phyloP scores from a whole-genome alignment of 2,329 filamentous ascomycete species.

The Thermomyces lanuginosus region DNA sequence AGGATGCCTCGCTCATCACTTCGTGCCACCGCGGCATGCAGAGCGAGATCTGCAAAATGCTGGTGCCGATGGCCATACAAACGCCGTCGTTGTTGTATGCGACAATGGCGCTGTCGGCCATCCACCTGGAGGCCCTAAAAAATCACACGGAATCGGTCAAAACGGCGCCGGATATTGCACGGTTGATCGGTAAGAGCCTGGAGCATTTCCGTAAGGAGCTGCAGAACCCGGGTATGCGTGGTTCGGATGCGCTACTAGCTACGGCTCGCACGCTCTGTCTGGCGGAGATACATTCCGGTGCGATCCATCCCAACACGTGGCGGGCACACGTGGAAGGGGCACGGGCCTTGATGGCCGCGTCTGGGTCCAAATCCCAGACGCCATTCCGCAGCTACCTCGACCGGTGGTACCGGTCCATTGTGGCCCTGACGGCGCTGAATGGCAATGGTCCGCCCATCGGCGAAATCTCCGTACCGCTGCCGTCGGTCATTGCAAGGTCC shows the following conservation, averaged over 20 bases:
- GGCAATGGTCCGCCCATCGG: slow-evolving; percentile 23
- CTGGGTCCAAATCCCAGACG: slow-evolving; percentile 10
- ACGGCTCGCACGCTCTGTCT: slow-evolving; percentile 29
- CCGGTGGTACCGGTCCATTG: slow-evolving; percentile 27
- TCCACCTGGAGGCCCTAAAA: slow-evolving; percentile 24
- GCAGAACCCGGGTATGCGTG: slow-evolving; percentile 16
- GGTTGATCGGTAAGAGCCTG: slow-evolving; percentile 25
- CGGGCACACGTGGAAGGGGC: slow-evolving; percentile 29
- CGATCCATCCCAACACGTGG: slow-evolving; percentile 26
- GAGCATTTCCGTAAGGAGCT: slow-evolving; percentile 27
- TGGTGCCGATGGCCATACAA: slow-evolving; percentile 29
- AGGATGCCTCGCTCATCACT: slow-evolving; percentile 26
- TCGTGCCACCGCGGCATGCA: slow-evolving; percentile 27
- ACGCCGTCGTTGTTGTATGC: slow-evolving; percentile 28
- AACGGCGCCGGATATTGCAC: slow-evolving; percentile 21
- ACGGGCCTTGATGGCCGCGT: slow-evolving; percentile 20
- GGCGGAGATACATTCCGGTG: slow-evolving; percentile 28
- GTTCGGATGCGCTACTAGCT: slow-evolving; percentile 22
- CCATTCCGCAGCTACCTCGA: slow-evolving; percentile 23
- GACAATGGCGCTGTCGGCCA: slow-evolving; percentile 27
- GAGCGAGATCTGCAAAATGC: slow-evolving; percentile 25
- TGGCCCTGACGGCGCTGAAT: slow-evolving; percentile 26
- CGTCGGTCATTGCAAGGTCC: no score
- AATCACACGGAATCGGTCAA: slow-evolving; percentile 22
- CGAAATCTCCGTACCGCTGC: slow-evolving; percentile 9